A percentile compares a stretch with the other conserved stretches of the same genome.
Conservation (phyloP, 306 rosid species). For the Alnus glutinosa region DNA sequence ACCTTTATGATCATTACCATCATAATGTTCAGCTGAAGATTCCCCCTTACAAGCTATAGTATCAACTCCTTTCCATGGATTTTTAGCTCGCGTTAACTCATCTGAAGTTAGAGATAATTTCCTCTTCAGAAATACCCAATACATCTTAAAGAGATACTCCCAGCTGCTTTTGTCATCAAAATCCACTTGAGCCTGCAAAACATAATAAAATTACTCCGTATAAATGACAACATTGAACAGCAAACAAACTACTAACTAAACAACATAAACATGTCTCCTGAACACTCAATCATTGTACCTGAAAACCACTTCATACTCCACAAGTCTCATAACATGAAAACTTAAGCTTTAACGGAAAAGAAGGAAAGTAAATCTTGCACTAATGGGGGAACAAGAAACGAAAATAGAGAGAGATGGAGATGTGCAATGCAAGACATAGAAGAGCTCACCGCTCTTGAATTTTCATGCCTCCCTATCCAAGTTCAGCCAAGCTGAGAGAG, state of each 20-base stretch:
- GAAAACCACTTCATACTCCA: constrained; percentile 32
- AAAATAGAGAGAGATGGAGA: background rate
- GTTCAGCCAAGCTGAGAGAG: too few relatives aligned
- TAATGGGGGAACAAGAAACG: background rate
- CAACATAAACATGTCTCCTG: constrained; percentile 1
- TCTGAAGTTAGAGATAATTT: constrained; percentile 75
- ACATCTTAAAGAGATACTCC: constrained; percentile 99
- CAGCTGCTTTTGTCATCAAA: constrained; percentile 96
- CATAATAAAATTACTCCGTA: constrained; percentile 2
- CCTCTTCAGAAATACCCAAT: constrained; percentile 77
- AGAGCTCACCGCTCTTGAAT: too few relatives aligned
- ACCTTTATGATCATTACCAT: constrained; percentile 46
- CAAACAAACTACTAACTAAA: constrained; percentile 1
- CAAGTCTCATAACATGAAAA: constrained; percentile 5
- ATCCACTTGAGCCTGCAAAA: constrained; percentile 69
- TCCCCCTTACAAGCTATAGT: constrained; percentile 43
- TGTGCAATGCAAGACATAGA: too few relatives aligned
- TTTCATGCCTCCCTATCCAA: too few relatives aligned
- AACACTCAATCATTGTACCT: constrained; percentile 4
- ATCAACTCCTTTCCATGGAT: constrained; percentile 55
- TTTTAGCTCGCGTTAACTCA: constrained; percentile 74
- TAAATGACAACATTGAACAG: background rate
- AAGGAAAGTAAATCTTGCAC: constrained; percentile 27
- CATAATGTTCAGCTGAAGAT: constrained; percentile 38
- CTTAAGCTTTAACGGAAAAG: background rate